phyloP scores from a whole-genome alignment of 345 rosid species.

The Moricandia arvensis region DNA sequence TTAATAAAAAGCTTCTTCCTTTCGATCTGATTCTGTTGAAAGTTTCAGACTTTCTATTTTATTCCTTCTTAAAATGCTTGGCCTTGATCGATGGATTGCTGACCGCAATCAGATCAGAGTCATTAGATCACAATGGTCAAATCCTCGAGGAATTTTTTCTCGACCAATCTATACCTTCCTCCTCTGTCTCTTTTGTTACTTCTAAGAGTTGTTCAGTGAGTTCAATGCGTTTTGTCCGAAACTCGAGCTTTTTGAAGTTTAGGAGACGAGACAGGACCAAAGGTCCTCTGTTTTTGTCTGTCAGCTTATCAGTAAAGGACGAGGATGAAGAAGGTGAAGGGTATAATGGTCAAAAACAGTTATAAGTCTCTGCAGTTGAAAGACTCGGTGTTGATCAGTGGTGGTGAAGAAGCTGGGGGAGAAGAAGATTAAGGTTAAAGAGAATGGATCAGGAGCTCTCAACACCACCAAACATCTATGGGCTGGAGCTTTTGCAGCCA shows the following conservation, averaged over 20 bases:
- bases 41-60: slow-evolving; percentile 1
- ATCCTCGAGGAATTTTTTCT: slow-evolving; percentile 60
- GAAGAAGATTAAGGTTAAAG: slow-evolving; percentile 23
- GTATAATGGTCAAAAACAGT: slow-evolving; percentile 28
- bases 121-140: slow-evolving; percentile 21
- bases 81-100: slow-evolving; percentile 45
- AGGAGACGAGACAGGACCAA: slow-evolving; percentile 32
- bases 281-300: slow-evolving; percentile 58
- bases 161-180: slow-evolving; percentile 42
- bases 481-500: slow-evolving; percentile 82
- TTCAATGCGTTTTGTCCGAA: slow-evolving; percentile 28
- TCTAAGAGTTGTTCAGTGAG: slow-evolving; percentile 2
- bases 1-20: no score
- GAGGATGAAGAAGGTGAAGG: slow-evolving; percentile 51
- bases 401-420: background rate
- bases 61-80: slow-evolving; percentile 43
- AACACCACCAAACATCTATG: slow-evolving; percentile 64
- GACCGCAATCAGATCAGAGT: slow-evolving; percentile 38
- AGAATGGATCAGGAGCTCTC: slow-evolving; percentile 35
- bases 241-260: slow-evolving; percentile 33
- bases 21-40: background rate
- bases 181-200: slow-evolving; percentile 44
- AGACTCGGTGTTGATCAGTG: slow-evolving; percentile 18
- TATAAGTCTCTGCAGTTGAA: slow-evolving; percentile 23
- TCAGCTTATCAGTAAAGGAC: slow-evolving; percentile 65